Percentiles rank a stretch among this genome's conserved stretches.
phyloP scores from a whole-genome alignment of 352 stramenopile species.

The Globisporangium solare region DNA sequence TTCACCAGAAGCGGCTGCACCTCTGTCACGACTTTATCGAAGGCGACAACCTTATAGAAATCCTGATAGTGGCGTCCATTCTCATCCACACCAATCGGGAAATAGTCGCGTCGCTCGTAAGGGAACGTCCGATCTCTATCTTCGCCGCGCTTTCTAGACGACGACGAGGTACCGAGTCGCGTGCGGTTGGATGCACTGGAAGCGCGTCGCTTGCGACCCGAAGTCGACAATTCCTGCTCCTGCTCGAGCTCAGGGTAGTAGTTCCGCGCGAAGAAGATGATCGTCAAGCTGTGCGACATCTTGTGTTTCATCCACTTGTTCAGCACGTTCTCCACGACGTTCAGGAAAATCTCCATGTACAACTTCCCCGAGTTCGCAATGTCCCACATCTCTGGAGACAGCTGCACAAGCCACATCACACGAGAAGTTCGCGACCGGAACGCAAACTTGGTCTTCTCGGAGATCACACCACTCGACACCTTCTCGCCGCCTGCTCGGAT shows the following conservation, averaged over 20 bases:
- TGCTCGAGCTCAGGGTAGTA: constrained; percentile 82
- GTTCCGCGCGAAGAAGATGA: constrained; percentile 89
- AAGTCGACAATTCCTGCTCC: constrained; percentile 23
- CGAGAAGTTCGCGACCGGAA: constrained; percentile 92
- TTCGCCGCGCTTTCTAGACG: constrained; percentile 18
- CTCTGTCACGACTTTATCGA: constrained; percentile 69
- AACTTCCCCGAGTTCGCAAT: constrained; percentile 85
- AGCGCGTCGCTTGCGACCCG: constrained; percentile 6
- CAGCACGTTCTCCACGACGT: constrained; percentile 74
- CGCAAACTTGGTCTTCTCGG: constrained; percentile 94
- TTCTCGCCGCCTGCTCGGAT: constrained; percentile 75
- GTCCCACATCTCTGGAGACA: constrained; percentile 94
- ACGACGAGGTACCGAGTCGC: not conserved
- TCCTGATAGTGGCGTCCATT: constrained; percentile 78
- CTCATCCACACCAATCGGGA: constrained; percentile 70
- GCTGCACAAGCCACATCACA: constrained; percentile 98
- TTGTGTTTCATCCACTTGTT: constrained; percentile 90
- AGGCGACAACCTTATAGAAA: constrained; percentile 83
- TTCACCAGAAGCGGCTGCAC: constrained; percentile 59
- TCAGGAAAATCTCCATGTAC: constrained; percentile 90
- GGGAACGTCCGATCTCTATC: constrained; percentile 54
- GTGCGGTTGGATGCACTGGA: constrained; percentile 10
- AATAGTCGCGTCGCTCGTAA: constrained; percentile 57
- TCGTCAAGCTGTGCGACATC: constrained; percentile 89
- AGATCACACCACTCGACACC: constrained; percentile 93